Evolutionary conservation across 495 filamentous ascomycete species (phyloP).

Genomic region (Penicillium goetzii): DNA sequence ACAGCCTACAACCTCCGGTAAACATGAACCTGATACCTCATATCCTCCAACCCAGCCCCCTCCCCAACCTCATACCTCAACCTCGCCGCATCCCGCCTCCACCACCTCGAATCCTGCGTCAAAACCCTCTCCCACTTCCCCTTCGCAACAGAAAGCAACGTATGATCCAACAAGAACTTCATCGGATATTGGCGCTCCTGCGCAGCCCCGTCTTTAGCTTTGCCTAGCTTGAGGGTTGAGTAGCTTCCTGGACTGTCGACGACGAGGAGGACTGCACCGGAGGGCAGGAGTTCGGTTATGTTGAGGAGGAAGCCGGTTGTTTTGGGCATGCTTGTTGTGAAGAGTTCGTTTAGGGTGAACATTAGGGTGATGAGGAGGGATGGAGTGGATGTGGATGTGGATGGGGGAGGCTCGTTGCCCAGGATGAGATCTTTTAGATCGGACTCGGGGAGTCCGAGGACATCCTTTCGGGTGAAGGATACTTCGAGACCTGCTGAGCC

Average conservation of each 20-base stretch:
- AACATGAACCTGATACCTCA: constrained; percentile 90
- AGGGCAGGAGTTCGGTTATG: constrained; percentile 57
- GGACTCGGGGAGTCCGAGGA: constrained; percentile 55
- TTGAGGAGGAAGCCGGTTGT: constrained; percentile 75
- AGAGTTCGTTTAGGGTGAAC: constrained; percentile 98
- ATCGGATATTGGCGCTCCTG: constrained; percentile 82
- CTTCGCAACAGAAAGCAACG: constrained; percentile 59
- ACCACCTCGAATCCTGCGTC: constrained; percentile 81
- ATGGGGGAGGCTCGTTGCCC: constrained; percentile 1
- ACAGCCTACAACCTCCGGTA: constrained; percentile 53
- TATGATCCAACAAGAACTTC: constrained; percentile 88
- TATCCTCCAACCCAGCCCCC: constrained; percentile 73
- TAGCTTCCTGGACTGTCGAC: constrained; percentile 94
- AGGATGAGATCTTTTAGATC: constrained; percentile 46
- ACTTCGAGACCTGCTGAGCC: constrained; percentile 41
- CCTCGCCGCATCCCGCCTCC: constrained; percentile 63
- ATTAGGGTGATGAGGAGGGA: constrained; percentile 74
- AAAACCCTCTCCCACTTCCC: constrained; percentile 71
- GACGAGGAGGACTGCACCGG: constrained; percentile 74
- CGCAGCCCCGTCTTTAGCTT: constrained; percentile 28
- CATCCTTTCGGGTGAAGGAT: constrained; percentile 63
- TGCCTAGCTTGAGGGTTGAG: constrained; percentile 71
- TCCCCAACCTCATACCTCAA: constrained; percentile 77
- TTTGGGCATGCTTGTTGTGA: constrained; percentile 69
- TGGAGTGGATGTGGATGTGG: constrained; percentile 11